phyloP scores from a whole-genome alignment of 352 stramenopile genomes.

The Globisporangium megalacanthum region DNA sequence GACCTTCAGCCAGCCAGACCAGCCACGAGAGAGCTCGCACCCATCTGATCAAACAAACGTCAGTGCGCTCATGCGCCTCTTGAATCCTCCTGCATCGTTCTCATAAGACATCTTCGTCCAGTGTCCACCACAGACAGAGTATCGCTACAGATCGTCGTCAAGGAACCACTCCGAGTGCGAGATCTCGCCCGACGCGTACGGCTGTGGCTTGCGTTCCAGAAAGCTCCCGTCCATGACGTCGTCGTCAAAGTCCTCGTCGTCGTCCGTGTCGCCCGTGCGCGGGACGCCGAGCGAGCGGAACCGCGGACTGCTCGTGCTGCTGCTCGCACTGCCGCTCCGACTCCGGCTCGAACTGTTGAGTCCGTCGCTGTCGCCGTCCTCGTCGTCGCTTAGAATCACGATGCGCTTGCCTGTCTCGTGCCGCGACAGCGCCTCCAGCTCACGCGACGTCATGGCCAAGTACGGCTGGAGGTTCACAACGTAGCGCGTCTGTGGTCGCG shows the following conservation, averaged over 20 bases:
- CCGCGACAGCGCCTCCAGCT: slow-evolving; percentile 36
- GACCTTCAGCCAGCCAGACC: too few relatives aligned
- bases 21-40: too few relatives aligned
- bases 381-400: background rate
- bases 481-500: slow-evolving; percentile 5
- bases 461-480: slow-evolving; percentile 27
- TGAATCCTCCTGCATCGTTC: too few relatives aligned
- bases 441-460: slow-evolving; percentile 36
- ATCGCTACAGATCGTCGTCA: slow-evolving; percentile 10
- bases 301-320: slow-evolving; percentile 16
- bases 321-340: slow-evolving; percentile 25
- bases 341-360: slow-evolving; percentile 3
- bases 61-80: too few relatives aligned
- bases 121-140: background rate
- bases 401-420: slow-evolving; percentile 25
- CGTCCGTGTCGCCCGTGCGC: slow-evolving; percentile 22
- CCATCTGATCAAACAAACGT: too few relatives aligned
- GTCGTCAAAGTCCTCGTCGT: slow-evolving; percentile 23
- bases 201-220: slow-evolving; percentile 14
- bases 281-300: slow-evolving; percentile 34
- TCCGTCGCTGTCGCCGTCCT: slow-evolving; percentile 10
- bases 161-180: slow-evolving; percentile 51
- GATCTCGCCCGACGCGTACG: slow-evolving; percentile 31
- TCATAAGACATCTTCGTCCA: too few relatives aligned
- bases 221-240: slow-evolving; percentile 39